A percentile compares a stretch with the other conserved stretches of the same genome.
These are phyloP conservation scores for Mucor saturninus DNA, from an alignment of 371 early-diverging fungal species.

Conservation along the genomic window DNA sequence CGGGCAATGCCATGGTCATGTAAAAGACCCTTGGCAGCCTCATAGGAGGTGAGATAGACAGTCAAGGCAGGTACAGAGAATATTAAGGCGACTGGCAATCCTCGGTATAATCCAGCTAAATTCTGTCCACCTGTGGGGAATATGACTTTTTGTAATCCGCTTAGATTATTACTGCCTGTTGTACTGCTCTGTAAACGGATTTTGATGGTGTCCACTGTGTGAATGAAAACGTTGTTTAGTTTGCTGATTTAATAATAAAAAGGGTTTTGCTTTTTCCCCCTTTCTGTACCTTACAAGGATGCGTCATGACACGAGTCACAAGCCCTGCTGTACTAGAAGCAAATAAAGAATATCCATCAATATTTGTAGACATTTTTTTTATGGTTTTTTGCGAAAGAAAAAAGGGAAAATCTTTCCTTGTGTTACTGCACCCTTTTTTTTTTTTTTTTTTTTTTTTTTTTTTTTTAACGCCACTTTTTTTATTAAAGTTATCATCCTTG, in stretches of 20 bases:
- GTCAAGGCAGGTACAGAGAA: conserved; percentile 79
- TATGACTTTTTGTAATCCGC: too few relatives aligned
- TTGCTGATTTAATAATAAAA: too few relatives aligned
- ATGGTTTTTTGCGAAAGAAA: background rate
- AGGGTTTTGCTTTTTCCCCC: background rate
- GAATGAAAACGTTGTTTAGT: background rate
- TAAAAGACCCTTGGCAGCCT: conserved; percentile 56
- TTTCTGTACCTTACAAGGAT: conserved; percentile 50
- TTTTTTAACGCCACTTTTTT: too few relatives aligned
- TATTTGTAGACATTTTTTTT: conserved; percentile 1
- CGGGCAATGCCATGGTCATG: conserved; percentile 25
- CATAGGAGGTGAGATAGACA: conserved; percentile 76
- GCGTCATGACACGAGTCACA: conserved; percentile 64
- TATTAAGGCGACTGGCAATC: conserved; percentile 70
- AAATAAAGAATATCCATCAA: conserved; percentile 52
- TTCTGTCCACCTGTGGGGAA: background rate
- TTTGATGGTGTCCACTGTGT: conserved; percentile 76
- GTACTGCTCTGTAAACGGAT: conserved; percentile 65
- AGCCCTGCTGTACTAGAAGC: conserved; percentile 65
- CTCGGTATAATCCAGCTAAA: conserved; percentile 53
- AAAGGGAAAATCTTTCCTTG: conserved; percentile 5
- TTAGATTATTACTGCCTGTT: background rate
- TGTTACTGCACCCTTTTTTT: conserved; percentile 1
- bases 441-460: background rate
- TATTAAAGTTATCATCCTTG: too few relatives aligned